A percentile compares a stretch with the other conserved stretches of the same genome.
phyloP scores from a whole-genome alignment of 257 asterid genomes.

The Prunella vulgaris region DNA sequence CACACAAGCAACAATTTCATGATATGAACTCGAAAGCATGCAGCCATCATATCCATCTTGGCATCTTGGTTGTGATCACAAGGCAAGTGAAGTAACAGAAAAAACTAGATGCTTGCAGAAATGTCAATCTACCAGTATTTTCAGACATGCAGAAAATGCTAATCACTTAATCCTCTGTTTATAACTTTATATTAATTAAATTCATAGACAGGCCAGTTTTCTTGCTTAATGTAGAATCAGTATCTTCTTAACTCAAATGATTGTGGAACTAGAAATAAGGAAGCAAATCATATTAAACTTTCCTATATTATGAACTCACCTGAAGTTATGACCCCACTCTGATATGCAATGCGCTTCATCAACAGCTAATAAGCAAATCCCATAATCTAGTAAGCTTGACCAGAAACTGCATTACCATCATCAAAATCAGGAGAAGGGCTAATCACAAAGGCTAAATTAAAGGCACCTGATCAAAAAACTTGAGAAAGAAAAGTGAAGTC shows the following conservation, averaged over 20 bases:
- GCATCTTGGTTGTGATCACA: not conserved
- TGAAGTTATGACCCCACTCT: slow-evolving; percentile 97
- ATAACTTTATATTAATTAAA: not conserved
- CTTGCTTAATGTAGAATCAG: not conserved
- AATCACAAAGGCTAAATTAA: slow-evolving; percentile 6
- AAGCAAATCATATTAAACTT: not conserved
- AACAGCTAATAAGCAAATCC: slow-evolving; percentile 88
- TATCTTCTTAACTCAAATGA: slow-evolving; percentile 8
- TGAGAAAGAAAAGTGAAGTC: not conserved
- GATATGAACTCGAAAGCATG: slow-evolving; percentile 2
- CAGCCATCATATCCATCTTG: not conserved
- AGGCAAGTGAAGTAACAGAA: slow-evolving; percentile 9
- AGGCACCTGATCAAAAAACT: not conserved
- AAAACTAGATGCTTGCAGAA: not conserved
- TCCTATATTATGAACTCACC: slow-evolving; percentile 34
- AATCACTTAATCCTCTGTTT: slow-evolving; percentile 3
- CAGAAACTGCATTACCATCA: slow-evolving; percentile 70
- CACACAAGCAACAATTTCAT: not conserved
- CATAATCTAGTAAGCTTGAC: slow-evolving; percentile 61
- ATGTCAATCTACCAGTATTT: not conserved
- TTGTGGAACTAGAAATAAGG: not conserved
- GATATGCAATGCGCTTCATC: slow-evolving; percentile 99
- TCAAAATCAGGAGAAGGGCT: slow-evolving; percentile 14
- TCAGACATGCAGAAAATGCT: not conserved
- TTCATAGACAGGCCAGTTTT: not conserved